Evolutionary conservation across 352 stramenopile species (phyloP).

Genomic region (Phytopythium kandeliae): DNA sequence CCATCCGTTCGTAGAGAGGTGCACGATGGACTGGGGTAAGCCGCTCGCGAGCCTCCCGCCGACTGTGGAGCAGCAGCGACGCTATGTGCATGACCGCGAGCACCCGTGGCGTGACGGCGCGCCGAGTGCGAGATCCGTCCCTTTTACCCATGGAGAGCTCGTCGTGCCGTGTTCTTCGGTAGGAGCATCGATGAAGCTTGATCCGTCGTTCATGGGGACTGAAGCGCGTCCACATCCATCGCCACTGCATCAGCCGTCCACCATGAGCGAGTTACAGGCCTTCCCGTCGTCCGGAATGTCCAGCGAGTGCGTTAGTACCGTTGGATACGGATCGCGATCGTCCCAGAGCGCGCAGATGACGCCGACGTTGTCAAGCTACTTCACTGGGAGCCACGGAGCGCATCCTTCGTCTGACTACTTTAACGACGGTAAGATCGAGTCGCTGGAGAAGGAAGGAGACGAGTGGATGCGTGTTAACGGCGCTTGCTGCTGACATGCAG

Average conservation of each 20-base stretch:
- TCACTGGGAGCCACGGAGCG: not conserved
- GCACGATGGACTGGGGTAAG: constrained; percentile 30
- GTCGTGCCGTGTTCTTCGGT: not conserved
- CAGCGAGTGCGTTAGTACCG: not conserved
- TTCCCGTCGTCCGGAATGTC: not conserved
- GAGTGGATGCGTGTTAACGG: not conserved
- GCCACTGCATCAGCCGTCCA: not conserved
- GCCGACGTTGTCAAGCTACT: constrained; percentile 5
- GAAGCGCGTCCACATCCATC: constrained; percentile 2
- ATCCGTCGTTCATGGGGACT: not conserved
- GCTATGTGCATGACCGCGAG: constrained; percentile 3
- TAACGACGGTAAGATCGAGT: not conserved
- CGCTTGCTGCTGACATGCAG: not conserved
- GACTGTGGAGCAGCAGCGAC: constrained; percentile 8
- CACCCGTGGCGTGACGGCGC: constrained; percentile 9
- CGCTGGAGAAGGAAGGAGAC: too few relatives aligned
- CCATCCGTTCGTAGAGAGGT: too few relatives aligned
- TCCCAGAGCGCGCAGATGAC: not conserved
- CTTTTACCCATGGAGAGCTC: not conserved
- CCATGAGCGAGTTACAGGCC: not conserved
- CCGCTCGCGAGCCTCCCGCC: constrained; percentile 8
- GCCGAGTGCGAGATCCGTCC: not conserved
- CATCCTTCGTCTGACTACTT: constrained; percentile 1
- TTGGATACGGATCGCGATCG: not conserved
- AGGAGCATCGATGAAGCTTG: constrained; percentile 6